Percentiles rank a stretch among this genome's conserved stretches.
phyloP scores from a whole-genome alignment of 208 protist genomes.

The Phytomonas serpens region DNA sequence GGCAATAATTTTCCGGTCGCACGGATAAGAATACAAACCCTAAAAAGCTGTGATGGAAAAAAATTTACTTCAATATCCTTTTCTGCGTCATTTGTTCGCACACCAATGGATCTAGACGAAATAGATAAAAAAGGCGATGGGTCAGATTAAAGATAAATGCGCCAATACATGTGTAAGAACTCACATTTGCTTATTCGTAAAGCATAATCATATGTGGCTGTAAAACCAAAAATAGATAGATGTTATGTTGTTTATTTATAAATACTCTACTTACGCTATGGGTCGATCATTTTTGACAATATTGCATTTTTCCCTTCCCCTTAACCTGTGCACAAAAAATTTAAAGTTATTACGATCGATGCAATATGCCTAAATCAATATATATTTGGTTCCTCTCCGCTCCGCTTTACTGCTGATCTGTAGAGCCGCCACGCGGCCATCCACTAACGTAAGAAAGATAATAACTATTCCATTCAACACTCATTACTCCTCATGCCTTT shows the following conservation, averaged over 20 bases:
- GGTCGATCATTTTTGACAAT: background rate
- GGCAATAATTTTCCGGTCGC: background rate
- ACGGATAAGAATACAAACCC: background rate
- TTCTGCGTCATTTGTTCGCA: background rate
- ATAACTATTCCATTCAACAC: background rate
- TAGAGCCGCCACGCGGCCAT: background rate
- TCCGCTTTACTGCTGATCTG: background rate
- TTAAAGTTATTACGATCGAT: constrained; percentile 6
- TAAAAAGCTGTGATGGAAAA: background rate
- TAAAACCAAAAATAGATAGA: constrained; percentile 1
- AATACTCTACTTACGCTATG: constrained; percentile 4
- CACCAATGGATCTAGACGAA: constrained; percentile 1
- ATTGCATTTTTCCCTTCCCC: background rate
- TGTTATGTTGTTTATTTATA: constrained; percentile 8
- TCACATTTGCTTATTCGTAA: constrained; percentile 7
- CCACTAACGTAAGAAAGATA: background rate
- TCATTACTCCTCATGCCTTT: background rate
- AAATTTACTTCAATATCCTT: background rate
- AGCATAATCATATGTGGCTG: constrained; percentile 2
- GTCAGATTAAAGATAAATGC: constrained; percentile 6
- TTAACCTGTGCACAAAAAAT: constrained; percentile 7
- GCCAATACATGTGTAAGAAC: constrained; percentile 2
- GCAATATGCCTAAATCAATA: background rate
- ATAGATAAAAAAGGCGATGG: constrained; percentile 14
- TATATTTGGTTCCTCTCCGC: background rate